Base-by-base conservation (phyloP, 2,329 filamentous ascomycete species). In the Scolecobasidium constrictum region DNA sequence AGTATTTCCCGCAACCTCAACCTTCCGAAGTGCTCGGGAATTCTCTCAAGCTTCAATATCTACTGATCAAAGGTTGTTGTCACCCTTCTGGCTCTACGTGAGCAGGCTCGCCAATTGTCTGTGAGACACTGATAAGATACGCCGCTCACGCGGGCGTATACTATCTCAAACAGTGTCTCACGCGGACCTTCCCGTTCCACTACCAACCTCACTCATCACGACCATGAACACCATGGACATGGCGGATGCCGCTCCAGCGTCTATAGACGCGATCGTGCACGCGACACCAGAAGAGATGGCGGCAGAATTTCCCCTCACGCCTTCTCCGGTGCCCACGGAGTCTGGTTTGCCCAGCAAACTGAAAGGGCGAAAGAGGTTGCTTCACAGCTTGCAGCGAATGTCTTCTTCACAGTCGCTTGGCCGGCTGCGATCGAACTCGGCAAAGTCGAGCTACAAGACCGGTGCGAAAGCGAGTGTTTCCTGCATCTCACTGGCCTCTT, bases 311-410 rank as follows among this genome's bases (percentile, higher is more conserved):
- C 26, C 26, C n/a, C 26, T 9, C 9, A 4, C 13, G 4, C 23
- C 42, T 16, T 11, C 7, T 17, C 20, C 39, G 9, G 26, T 13
- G 12, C 39, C 39, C 11, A 6, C 5, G 7, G 12, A 37, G 39
- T 20, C 28, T 6, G 13, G 17, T 17, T 9, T 3, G 7, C 17
- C 38, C 12, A 21, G 17, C 23, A 45, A 46, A 20, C 67, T 75
- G 44, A 86, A 80, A 58, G 74, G 77, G 42, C 76, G 83, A 37
- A 77, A 80, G 52, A 77, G 80, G 46, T 62, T 94, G 23, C 67
- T 93, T 15, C 78, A 79, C 48, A 77, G 80, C 22, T 71, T 94
- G 38, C 81, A 90, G 48, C 80, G 85, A 45, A 90, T 93, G 55
- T 81, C 84, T 9, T 94, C 86, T 0, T 86, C 81, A 5, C 80